Evolutionary conservation across 495 filamentous ascomycete species (phyloP).

Genomic region (Penicillium tannophilum): DNA sequence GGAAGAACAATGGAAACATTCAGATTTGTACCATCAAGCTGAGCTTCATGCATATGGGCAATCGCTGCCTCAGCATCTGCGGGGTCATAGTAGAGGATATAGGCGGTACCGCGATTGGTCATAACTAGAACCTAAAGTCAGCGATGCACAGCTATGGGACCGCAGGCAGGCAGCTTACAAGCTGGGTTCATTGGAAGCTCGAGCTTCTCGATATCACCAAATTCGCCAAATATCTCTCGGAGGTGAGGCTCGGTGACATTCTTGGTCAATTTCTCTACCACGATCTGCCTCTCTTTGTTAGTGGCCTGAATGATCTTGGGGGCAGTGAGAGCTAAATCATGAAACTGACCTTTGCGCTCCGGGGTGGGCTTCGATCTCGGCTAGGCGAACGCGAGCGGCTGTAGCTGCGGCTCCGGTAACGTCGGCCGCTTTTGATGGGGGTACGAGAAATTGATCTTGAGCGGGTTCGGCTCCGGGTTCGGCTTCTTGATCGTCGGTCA

Average conservation of each 20-base stretch:
- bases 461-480: conserved; percentile 42
- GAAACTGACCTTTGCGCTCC: conserved; percentile 59
- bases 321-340: neutral
- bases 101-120: conserved; percentile 91
- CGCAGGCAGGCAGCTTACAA: conserved; percentile 57
- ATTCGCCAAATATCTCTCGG: conserved; percentile 87
- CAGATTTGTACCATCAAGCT: conserved; percentile 85
- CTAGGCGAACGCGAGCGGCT: conserved; percentile 53
- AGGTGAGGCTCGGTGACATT: conserved; percentile 90
- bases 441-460: conserved; percentile 51
- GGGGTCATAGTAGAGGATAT: conserved; percentile 80
- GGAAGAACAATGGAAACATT: conserved; percentile 94
- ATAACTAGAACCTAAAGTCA: conserved; percentile 57
- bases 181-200: conserved; percentile 86
- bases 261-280: conserved; percentile 94
- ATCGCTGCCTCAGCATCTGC: conserved; percentile 86
- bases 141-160: neutral
- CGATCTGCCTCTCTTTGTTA: conserved; percentile 60
- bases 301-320: neutral
- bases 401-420: conserved; percentile 46
- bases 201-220: conserved; percentile 81
- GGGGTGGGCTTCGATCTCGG: conserved; percentile 41
- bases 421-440: conserved; percentile 39
- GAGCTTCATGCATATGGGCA: conserved; percentile 96
- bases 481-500: conserved; percentile 44